Evolutionary conservation across 495 filamentous ascomycete genomes (phyloP).

Genomic region (Geopyxis carbonaria): DNA sequence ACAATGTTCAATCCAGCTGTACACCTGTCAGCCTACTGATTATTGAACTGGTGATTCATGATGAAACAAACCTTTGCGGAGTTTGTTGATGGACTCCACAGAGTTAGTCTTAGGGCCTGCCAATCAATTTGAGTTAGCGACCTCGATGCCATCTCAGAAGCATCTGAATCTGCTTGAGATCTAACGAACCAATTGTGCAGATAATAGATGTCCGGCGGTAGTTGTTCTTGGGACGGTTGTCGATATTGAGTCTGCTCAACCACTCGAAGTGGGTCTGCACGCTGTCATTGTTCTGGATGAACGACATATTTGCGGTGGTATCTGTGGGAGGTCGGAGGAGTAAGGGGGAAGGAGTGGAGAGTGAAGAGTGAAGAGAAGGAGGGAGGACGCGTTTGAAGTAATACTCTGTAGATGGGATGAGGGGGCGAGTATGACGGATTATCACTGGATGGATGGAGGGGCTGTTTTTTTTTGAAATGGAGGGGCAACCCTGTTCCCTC

Average conservation of each 20-base stretch:
- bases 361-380: neutral
- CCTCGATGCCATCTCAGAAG: too few species aligned
- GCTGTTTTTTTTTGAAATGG: too few species aligned
- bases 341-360: neutral
- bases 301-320: constrained; percentile 1
- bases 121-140: neutral
- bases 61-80: constrained; percentile 46
- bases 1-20: constrained; percentile 85
- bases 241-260: constrained; percentile 50
- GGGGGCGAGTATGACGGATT: too few species aligned
- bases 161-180: neutral
- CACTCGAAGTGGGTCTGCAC: constrained; percentile 68
- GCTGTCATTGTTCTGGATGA: constrained; percentile 10
- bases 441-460: too few species aligned
- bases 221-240: constrained; percentile 54
- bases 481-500: too few species aligned
- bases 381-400: too few species aligned
- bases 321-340: neutral
- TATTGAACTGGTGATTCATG: neutral
- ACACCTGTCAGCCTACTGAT: too few species aligned
- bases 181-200: constrained; percentile 80
- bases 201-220: constrained; percentile 96
- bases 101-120: constrained; percentile 93
- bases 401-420: too few species aligned
- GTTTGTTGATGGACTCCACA: constrained; percentile 82